Percentiles rank a stretch among this genome's conserved stretches.
Conservation (phyloP, 306 rosid species). For the Trifolium subterraneum region DNA sequence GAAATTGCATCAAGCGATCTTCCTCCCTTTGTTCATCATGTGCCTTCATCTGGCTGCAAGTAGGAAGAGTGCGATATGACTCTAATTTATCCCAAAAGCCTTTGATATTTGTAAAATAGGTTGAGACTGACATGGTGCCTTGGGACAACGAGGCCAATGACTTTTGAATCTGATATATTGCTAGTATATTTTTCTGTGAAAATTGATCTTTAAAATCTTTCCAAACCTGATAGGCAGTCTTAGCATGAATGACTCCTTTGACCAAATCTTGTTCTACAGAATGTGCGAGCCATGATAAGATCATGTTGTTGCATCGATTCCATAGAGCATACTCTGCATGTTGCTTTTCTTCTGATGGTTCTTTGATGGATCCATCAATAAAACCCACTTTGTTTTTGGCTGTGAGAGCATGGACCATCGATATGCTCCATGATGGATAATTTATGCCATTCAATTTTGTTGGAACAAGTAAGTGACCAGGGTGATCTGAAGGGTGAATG, state of each 20-base stretch:
- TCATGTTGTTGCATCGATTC: constrained; percentile 38
- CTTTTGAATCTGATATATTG: too few species aligned
- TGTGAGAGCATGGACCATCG: background rate
- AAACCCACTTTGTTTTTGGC: too few species aligned
- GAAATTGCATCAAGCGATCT: constrained; percentile 37
- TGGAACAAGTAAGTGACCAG: background rate
- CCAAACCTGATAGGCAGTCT: background rate
- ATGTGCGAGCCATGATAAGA: constrained; percentile 38
- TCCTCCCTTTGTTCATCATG: constrained; percentile 31
- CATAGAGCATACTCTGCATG: background rate
- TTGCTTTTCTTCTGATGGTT: background rate
- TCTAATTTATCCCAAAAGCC: too few species aligned
- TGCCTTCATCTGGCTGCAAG: constrained; percentile 31
- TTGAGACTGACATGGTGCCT: too few species aligned
- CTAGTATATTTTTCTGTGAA: too few species aligned
- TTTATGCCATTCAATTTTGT: background rate
- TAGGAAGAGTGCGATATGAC: background rate
- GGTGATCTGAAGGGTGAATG: background rate
- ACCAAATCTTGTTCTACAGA: constrained; percentile 21
- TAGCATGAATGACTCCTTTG: background rate
- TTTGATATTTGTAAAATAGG: too few species aligned
- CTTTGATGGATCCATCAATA: too few species aligned
- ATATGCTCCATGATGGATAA: constrained; percentile 3
- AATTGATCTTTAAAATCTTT: constrained; percentile 1
- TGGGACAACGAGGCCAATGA: too few species aligned